Base-by-base conservation (phyloP, 1,284 basidiomycete species). In the Phenoliferia sp. region DNA sequence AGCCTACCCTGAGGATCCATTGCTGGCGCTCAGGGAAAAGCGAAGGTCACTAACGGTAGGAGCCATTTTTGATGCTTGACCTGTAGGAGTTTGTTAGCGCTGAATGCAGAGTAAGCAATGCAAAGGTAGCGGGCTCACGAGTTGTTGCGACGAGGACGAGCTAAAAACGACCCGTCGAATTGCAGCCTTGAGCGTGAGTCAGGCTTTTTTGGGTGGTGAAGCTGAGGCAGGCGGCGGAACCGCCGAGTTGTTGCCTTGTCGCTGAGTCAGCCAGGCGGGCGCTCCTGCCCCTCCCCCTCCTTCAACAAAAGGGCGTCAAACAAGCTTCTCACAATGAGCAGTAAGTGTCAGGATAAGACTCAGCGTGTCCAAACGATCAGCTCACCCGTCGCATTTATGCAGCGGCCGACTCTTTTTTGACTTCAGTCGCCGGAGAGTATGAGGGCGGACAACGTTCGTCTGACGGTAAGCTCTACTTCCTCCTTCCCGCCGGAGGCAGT, bases 331-430 rank as follows among this genome's bases (percentile, higher is more conserved):
- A 44, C 39, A 22, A 44, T 44, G 39, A 44, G 39, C 39, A 44
- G 39, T 44, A 22, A 44, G 39, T 44, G 39, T n/a, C n/a, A n/a
- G n/a, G n/a, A n/a, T n/a, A n/a, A 44, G 39, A 22, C 39, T 22
- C 39, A 15, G 39, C 39, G 39, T 22, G 39, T 12, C 22, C 39
- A 22, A 44, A 44, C 39, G 39, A 44, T 12, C 39, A 44, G 39
- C 39, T 44, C 15, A 44, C 39, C 39, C 12, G 15, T 15, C 12
- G 15, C 39, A 12, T 12, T 22, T 29, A 35, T n/a, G 19, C 54
- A 35, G 65, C 56, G n/a, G 65, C 62, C 22, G 62, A 60, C 62
- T 32, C 10, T 32, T 67, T 67, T 61, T 62, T 67, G 56, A 22
- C 50, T 9, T 15, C 4, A 6, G 54, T 65, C 35, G 65, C 61